Conservation (phyloP, 1,284 basidiomycete species). For the Apiotrichum gamsii region DNA sequence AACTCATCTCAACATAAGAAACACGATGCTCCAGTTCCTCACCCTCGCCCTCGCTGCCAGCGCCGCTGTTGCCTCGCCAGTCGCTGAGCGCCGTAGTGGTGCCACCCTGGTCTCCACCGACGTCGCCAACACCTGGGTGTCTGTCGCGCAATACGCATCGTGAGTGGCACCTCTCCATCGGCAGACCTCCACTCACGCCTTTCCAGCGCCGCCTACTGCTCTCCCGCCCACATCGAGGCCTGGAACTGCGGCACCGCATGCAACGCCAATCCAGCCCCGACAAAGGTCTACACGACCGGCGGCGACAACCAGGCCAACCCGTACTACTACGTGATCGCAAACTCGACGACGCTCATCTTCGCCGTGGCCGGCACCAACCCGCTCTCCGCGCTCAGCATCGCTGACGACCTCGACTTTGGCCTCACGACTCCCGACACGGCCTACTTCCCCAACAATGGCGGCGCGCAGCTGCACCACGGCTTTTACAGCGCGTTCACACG, state of each 20-base stretch:
- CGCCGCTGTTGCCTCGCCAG: no score
- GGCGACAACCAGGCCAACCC: background rate
- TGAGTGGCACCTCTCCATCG: no score
- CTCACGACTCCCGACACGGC: background rate
- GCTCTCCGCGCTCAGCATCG: constrained; percentile 6
- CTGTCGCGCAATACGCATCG: no score
- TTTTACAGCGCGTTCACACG: constrained; percentile 21
- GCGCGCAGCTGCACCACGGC: constrained; percentile 16
- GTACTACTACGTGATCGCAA: background rate
- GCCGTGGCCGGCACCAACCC: constrained; percentile 21
- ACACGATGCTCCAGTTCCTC: no score
- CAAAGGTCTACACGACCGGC: background rate
- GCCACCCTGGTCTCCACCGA: no score
- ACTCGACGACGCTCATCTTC: constrained; percentile 6
- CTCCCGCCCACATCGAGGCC: background rate
- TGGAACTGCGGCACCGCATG: background rate
- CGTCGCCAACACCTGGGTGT: no score
- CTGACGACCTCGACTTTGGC: constrained; percentile 18
- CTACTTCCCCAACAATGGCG: constrained; percentile 11
- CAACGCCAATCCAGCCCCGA: background rate
- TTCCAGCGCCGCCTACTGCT: background rate
- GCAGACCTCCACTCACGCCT: background rate
- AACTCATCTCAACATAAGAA: no score
- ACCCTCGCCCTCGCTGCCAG: no score
- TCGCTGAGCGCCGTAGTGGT: no score